Percentiles rank a stretch among this genome's conserved stretches.
Conservation (phyloP, 352 stramenopile species). For the Aphanomyces invadans region DNA sequence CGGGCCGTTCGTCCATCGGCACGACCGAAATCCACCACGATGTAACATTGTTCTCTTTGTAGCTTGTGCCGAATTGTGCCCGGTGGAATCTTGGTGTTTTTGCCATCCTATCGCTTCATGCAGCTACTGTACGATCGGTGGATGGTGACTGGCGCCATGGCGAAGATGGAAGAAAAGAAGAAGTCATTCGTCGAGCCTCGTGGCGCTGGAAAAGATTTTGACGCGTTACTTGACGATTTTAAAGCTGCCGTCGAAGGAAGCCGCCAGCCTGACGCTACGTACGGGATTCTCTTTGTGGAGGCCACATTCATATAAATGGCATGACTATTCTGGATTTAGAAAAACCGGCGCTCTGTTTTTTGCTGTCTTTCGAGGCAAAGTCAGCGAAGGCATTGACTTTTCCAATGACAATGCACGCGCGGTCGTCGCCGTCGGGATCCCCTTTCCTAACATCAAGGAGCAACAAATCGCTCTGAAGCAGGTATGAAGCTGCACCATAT, state of each 20-base stretch:
- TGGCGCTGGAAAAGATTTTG: constrained; percentile 73
- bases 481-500: too few species aligned
- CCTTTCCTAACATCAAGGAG: constrained; percentile 96
- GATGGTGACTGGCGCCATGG: constrained; percentile 58
- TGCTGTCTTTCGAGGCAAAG: constrained; percentile 97
- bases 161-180: constrained; percentile 53
- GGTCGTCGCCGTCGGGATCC: constrained; percentile 97
- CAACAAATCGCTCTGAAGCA: constrained; percentile 75
- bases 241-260: constrained; percentile 39
- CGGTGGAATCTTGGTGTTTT: constrained; percentile 79
- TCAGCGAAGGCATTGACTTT: constrained; percentile 98
- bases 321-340: background rate
- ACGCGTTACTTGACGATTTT: constrained; percentile 66
- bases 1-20: too few species aligned
- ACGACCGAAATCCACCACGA: too few species aligned
- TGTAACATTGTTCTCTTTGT: too few species aligned
- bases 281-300: background rate
- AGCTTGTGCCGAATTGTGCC: constrained; percentile 38
- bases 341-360: constrained; percentile 91
- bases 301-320: background rate
- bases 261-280: background rate
- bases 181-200: constrained; percentile 58
- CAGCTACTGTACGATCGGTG: constrained; percentile 58
- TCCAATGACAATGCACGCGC: constrained; percentile 93
- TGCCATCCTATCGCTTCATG: constrained; percentile 79